Evolutionary conservation across 2,329 filamentous ascomycete species (phyloP), one percentile per base, ranked within the genome.

Genomic region (Aspergillus tubingensis): DNA sequence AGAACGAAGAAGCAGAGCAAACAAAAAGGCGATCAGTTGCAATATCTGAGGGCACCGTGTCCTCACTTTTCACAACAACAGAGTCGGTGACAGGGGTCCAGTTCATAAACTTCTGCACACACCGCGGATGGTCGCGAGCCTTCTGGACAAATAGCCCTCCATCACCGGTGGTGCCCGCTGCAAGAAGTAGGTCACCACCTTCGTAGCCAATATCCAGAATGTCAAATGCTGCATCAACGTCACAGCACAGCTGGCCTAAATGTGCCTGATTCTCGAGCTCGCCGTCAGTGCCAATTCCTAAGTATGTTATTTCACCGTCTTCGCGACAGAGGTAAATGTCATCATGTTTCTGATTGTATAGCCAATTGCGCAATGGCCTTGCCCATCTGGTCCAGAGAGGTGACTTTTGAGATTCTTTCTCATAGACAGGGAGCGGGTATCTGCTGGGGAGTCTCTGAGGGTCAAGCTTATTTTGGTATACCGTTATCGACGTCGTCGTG

Each of bases 381-480:
- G 91, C 87, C 93, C 94, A 99, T 23, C 90, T 86, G 3, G 89
- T 90, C 91, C 92, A 97, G 3, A 91, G 75, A 0, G 90, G 89
- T 41, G 68, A 65, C 53, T 67, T 59, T 48, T 66, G 62, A 51
- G 68, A 62, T 55, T 70, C 66, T 15, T 55, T 56, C 47, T 73
- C 68, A 36, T 68, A 67, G 15, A 69, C 60, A 53, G 70, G 69
- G 13, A 75, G 60, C 8, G 72, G 69, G 57, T 72, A 77, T 44
- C 68, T 66, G 27, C 57, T 73, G 1, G 70, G 68, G n/a, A 63
- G 58, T 43, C 48, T 62, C 10, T 67, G 60, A 21, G 68, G 55
- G 39, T 70, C 70, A 48, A 77, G 68, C 52, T 80, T 74, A 62
- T 80, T 76, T 36, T 76, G 77, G 60, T 80, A 82, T 47, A 80